Percentiles rank a stretch among this genome's conserved stretches.
These are phyloP conservation scores for Canavalia gladiata DNA, from an alignment of 306 rosid genomes.

Conservation along the genomic window DNA sequence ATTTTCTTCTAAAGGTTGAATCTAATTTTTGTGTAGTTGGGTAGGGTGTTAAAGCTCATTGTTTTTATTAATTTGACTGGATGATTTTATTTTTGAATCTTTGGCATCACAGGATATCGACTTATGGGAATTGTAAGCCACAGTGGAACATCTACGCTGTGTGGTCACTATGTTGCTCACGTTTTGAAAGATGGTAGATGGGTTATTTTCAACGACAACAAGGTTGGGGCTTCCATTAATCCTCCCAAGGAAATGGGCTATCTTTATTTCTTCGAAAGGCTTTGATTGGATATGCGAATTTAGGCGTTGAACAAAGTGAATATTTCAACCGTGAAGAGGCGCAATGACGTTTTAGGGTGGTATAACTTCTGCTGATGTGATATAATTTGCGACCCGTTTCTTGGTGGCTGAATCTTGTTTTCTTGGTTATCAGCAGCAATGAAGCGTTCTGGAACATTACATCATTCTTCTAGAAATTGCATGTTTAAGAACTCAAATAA, in stretches of 20 bases:
- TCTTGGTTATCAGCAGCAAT: not conserved
- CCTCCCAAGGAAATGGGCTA: conserved; percentile 99
- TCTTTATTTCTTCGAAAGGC: conserved; percentile 88
- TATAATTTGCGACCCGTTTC: not conserved
- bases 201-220: conserved; percentile 88
- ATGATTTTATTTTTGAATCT: conserved; percentile 8
- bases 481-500: conserved; percentile 1
- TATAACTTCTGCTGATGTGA: not conserved
- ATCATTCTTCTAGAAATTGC: conserved; percentile 18
- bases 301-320: conserved; percentile 21
- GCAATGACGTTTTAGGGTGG: conserved; percentile 15
- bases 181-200: conserved; percentile 91
- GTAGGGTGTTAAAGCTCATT: not conserved
- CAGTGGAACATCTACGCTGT: conserved; percentile 91
- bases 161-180: conserved; percentile 98
- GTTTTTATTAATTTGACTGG: not conserved
- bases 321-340: conserved; percentile 19
- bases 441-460: conserved; percentile 12
- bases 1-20: not conserved
- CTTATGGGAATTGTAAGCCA: conserved; percentile 93
- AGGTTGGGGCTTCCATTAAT: conserved; percentile 90
- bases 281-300: conserved; percentile 47
- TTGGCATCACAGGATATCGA: conserved; percentile 69
- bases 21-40: not conserved
- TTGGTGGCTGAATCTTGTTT: conserved; percentile 41